Percentiles rank a stretch among this genome's conserved stretches.
Conservation (phyloP, 2,329 filamentous ascomycete genomes). For the Colletotrichum camelliae region DNA sequence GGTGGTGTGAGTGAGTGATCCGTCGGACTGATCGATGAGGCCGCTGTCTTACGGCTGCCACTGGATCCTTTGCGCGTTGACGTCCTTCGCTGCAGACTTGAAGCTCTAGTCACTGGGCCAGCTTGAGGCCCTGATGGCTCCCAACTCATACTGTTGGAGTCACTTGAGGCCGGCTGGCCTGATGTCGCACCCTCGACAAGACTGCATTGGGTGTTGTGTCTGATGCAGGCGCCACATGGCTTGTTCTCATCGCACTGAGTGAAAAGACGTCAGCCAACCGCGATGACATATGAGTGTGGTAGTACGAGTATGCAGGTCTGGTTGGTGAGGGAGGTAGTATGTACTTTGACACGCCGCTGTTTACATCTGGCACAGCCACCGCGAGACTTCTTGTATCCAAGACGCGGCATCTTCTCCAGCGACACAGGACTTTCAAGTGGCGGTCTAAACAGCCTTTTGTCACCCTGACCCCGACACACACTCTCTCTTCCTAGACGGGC, state of each 20-base stretch:
- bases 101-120: neutral
- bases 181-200: conserved; percentile 23
- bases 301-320: neutral
- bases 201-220: conserved; percentile 39
- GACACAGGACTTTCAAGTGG: neutral
- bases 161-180: neutral
- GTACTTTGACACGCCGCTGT: conserved; percentile 40
- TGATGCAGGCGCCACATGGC: conserved; percentile 41
- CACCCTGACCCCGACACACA: neutral
- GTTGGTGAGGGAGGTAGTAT: neutral
- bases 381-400: conserved; percentile 41
- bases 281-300: neutral
- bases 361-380: conserved; percentile 40
- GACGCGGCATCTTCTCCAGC: conserved; percentile 27
- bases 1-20: conserved; percentile 4
- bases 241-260: conserved; percentile 41
- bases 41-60: neutral
- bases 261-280: neutral
- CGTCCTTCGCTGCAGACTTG: neutral
- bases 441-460: neutral
- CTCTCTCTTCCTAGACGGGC: neutral
- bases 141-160: neutral
- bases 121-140: neutral
- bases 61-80: neutral
- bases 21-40: conserved; percentile 1